These are phyloP conservation scores for Epichloe coenophiala DNA, from an alignment of 2,329 filamentous ascomycete species.

Conservation along the genomic window DNA sequence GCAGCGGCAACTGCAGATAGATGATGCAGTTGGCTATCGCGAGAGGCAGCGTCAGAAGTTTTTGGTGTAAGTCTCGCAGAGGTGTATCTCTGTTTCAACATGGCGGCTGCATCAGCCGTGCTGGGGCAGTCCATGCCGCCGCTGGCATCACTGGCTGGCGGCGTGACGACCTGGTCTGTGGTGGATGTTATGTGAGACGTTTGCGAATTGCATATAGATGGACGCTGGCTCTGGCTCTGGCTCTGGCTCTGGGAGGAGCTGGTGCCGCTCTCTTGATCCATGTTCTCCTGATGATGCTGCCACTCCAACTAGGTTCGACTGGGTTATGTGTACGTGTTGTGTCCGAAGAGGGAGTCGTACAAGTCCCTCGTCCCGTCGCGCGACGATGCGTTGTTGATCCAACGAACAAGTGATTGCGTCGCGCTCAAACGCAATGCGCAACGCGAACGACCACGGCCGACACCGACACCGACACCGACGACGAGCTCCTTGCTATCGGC, in stretches of 20 bases:
- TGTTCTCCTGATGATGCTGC: background rate
- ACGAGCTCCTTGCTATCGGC: background rate
- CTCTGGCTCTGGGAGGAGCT: slow-evolving; percentile 5
- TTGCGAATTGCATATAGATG: slow-evolving; percentile 13
- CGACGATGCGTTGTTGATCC: background rate
- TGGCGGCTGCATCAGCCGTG: slow-evolving; percentile 8
- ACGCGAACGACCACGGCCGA: background rate
- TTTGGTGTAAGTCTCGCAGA: background rate
- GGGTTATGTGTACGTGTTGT: too few species aligned
- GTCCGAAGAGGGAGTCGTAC: background rate
- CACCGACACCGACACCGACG: too few species aligned
- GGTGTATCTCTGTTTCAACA: slow-evolving; percentile 4
- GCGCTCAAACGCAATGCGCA: background rate
- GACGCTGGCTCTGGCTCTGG: slow-evolving; percentile 4
- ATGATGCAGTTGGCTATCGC: slow-evolving; percentile 42
- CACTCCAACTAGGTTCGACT: too few species aligned
- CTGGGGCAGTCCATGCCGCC: slow-evolving; percentile 6
- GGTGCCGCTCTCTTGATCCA: slow-evolving; percentile 2
- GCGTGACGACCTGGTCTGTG: slow-evolving; percentile 16
- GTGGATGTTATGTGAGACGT: slow-evolving; percentile 15
- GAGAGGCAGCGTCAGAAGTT: slow-evolving; percentile 25
- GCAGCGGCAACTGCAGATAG: slow-evolving; percentile 45
- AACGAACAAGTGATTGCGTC: background rate
- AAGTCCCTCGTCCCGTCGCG: background rate
- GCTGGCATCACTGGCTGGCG: slow-evolving; percentile 14